Conservation (phyloP, 1,284 basidiomycete genomes). For the Gastroboletus turbinatus region DNA sequence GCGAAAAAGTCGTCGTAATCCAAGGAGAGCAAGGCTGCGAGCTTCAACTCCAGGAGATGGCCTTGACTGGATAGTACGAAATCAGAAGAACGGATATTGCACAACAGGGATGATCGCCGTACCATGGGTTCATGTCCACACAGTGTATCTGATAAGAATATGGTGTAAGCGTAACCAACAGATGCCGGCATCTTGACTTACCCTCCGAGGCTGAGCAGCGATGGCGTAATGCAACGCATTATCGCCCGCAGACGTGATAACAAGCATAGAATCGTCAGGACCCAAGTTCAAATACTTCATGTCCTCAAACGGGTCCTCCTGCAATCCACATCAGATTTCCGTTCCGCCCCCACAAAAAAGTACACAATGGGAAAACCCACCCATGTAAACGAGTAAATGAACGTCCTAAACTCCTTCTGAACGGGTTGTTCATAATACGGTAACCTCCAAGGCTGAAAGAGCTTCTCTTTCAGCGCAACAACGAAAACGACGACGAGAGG, state of each 20-base stretch:
- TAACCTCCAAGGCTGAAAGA: constrained; percentile 61
- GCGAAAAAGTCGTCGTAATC: constrained; percentile 70
- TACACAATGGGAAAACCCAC: constrained; percentile 25
- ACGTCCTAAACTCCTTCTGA: constrained; percentile 76
- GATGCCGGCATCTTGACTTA: constrained; percentile 22
- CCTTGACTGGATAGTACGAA: constrained; percentile 53
- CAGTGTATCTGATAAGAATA: constrained; percentile 59
- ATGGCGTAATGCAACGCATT: constrained; percentile 84
- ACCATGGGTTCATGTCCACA: constrained; percentile 71
- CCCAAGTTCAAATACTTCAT: constrained; percentile 67
- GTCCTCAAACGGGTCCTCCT: constrained; percentile 80
- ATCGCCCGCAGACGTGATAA: constrained; percentile 81
- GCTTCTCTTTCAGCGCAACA: background rate
- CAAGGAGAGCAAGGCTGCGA: constrained; percentile 65
- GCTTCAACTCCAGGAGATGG: constrained; percentile 79
- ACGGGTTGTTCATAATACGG: constrained; percentile 76
- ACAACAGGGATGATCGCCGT: constrained; percentile 4
- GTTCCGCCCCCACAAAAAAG: no score
- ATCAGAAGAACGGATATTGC: constrained; percentile 7
- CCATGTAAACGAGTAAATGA: constrained; percentile 78
- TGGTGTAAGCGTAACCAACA: background rate
- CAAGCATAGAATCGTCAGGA: constrained; percentile 67
- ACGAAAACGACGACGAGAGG: background rate
- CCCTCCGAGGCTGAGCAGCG: constrained; percentile 55
- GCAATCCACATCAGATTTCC: background rate